Base-by-base conservation (phyloP, 1,284 basidiomycete species). In the Leccinum subrobustum region DNA sequence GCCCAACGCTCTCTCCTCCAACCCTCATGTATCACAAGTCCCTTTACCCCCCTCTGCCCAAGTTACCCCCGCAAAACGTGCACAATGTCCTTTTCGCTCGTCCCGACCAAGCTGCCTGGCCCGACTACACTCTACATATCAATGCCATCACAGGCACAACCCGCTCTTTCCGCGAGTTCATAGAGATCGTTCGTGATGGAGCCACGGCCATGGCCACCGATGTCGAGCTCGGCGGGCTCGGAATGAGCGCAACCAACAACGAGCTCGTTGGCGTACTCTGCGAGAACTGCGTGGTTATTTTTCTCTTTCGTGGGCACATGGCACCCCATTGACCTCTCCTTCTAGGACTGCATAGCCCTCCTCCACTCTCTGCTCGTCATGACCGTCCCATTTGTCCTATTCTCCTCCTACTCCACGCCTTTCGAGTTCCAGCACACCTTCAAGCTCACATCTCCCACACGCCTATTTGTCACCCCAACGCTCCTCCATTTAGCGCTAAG, bases 191-290 rank as follows among this genome's bases (percentile, higher is more conserved):
- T 0, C 75, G 79, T 3, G 78, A 84, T 58, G 82, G 80, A 12
- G 81, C 85, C 2, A 88, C 87, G 0, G 86, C 82, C 0, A 77
- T 91, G 6, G 78, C 77, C 1, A 73, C 77, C 1, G 75, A 81
- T 1, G 63, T 74, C 12, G 63, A 71, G 0, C 70, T 80, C 35
- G 87, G 86, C 1, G 87, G 89, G 0, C 72, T 90, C 4, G 86
- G 81, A 0, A 67, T 90, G n/a, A 68, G 72, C 12, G 69, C 69
- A 1, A 75, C 76, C 20, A 74, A 78, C 3, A 77, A 76, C 1
- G 86, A 88, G 62, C 82, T 89, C 29, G 76, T 90, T 29, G 90
- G 86, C 3, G 81, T 92, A 12, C 80, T 90, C 67, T 84, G 84
- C 71, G 81, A 85, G 56, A 92, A 91, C 68, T 85, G 81, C 48